Conservation (phyloP, 768 basidiomycete species). For the Atractiella rhizophila region DNA sequence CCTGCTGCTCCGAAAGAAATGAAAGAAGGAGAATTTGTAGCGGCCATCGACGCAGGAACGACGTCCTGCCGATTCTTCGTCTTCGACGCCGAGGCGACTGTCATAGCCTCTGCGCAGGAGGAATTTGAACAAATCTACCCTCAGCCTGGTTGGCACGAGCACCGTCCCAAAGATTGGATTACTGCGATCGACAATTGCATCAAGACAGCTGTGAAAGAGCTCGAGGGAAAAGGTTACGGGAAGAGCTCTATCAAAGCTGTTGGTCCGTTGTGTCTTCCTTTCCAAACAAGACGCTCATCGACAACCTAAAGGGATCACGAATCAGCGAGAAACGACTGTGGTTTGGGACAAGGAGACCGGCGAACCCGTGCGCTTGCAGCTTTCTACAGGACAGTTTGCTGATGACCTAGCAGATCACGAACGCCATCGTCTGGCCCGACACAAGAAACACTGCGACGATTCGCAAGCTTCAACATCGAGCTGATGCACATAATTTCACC, state of each 20-base stretch:
- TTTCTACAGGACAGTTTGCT: too few relatives aligned
- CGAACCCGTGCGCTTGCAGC: slow-evolving; percentile 59
- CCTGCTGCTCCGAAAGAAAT: too few relatives aligned
- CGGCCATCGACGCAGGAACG: slow-evolving; percentile 16
- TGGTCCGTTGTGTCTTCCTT: slow-evolving; percentile 34
- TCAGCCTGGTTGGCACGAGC: slow-evolving; percentile 68
- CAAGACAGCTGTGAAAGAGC: slow-evolving; percentile 36
- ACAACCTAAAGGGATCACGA: slow-evolving; percentile 48
- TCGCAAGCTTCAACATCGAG: slow-evolving; percentile 49
- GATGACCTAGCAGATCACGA: too few relatives aligned
- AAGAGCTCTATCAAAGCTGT: slow-evolving; percentile 69
- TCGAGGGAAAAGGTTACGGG: slow-evolving; percentile 52
- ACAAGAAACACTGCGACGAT: slow-evolving; percentile 70
- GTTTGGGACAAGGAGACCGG: slow-evolving; percentile 80
- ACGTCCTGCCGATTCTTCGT: slow-evolving; percentile 16
- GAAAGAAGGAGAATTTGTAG: too few relatives aligned
- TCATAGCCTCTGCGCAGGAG: slow-evolving; percentile 63
- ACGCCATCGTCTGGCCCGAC: slow-evolving; percentile 88
- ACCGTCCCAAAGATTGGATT: slow-evolving; percentile 62
- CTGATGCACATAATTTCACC: slow-evolving; percentile 38
- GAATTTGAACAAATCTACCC: slow-evolving; percentile 52
- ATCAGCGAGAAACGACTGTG: slow-evolving; percentile 69
- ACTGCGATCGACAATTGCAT: slow-evolving; percentile 52
- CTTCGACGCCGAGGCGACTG: slow-evolving; percentile 36
- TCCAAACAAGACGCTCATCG: slow-evolving; percentile 5